Percentiles rank a stretch among this genome's conserved stretches.
Conservation (phyloP, 129 eudicot species). For the Ambrosia trifida region DNA sequence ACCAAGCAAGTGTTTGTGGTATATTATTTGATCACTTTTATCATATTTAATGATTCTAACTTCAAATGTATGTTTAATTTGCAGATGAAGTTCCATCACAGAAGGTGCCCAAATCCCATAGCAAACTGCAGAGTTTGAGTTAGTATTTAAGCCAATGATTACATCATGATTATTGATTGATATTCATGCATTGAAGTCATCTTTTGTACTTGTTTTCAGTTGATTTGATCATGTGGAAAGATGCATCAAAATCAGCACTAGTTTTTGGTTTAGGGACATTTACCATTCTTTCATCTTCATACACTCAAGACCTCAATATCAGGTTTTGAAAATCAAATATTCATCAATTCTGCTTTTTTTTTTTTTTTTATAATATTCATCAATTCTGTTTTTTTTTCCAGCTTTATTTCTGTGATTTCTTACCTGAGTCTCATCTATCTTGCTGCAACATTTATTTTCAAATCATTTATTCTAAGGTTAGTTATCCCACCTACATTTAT, state of each 20-base stretch:
- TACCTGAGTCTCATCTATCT: constrained; percentile 85
- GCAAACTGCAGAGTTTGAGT: constrained; percentile 67
- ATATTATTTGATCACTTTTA: not conserved
- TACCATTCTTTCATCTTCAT: constrained; percentile 73
- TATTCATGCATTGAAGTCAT: not conserved
- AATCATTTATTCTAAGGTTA: constrained; percentile 66
- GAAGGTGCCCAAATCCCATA: constrained; percentile 47
- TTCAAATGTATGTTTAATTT: constrained; percentile 5
- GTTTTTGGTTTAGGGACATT: constrained; percentile 83
- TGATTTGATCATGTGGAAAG: constrained; percentile 90
- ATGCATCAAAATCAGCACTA: constrained; percentile 80
- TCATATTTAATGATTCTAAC: constrained; percentile 9
- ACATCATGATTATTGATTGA: constrained; percentile 5
- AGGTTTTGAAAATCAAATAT: constrained; percentile 45
- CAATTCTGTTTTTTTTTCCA: constrained; percentile 36
- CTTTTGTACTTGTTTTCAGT: constrained; percentile 46
- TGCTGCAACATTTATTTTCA: constrained; percentile 80
- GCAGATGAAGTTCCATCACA: constrained; percentile 40
- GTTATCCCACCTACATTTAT: not conserved
- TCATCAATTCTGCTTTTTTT: constrained; percentile 17
- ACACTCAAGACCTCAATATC: constrained; percentile 76
- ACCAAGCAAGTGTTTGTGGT: constrained; percentile 48
- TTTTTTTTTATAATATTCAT: constrained; percentile 13
- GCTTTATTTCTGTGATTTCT: constrained; percentile 75
- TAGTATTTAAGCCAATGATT: constrained; percentile 22